Conservation (phyloP, 306 rosid species). For the Quercus robur region DNA sequence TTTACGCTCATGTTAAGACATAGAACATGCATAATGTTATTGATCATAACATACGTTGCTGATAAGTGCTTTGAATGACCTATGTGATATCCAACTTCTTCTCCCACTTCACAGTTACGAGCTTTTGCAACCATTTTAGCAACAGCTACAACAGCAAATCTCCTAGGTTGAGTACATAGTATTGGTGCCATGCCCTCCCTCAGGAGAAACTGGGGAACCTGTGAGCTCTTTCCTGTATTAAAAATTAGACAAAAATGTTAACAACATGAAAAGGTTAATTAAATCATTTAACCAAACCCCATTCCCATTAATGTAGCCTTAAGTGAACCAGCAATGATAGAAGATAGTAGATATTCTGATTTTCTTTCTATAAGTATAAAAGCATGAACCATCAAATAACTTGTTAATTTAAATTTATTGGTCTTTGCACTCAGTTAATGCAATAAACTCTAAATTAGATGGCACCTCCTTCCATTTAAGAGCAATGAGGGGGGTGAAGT, state of each 20-base stretch:
- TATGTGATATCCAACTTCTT: slow-evolving; percentile 87
- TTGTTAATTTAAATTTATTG: background rate
- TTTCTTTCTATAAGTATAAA: slow-evolving; percentile 5
- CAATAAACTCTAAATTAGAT: background rate
- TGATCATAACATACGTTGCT: slow-evolving; percentile 36
- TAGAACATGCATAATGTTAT: background rate
- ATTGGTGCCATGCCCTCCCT: slow-evolving; percentile 74
- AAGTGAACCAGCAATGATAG: background rate
- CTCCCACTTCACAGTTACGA: slow-evolving; percentile 71
- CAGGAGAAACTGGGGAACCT: slow-evolving; percentile 87
- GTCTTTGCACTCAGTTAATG: background rate
- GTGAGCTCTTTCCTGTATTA: slow-evolving; percentile 82
- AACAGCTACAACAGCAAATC: slow-evolving; percentile 86
- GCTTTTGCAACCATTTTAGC: slow-evolving; percentile 84
- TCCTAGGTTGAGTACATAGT: slow-evolving; percentile 85
- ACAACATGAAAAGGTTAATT: slow-evolving; percentile 10
- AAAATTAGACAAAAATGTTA: slow-evolving; percentile 6
- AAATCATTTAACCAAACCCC: background rate
- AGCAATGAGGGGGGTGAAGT: too few relatives aligned
- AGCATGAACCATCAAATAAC: background rate
- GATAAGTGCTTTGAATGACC: slow-evolving; percentile 72
- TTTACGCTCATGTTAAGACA: background rate
- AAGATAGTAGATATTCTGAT: background rate
- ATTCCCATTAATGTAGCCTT: background rate
- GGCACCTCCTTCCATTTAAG: too few relatives aligned